Evolutionary conservation across 2,329 filamentous ascomycete species (phyloP).

Genomic region (Xylariaceae sp.): DNA sequence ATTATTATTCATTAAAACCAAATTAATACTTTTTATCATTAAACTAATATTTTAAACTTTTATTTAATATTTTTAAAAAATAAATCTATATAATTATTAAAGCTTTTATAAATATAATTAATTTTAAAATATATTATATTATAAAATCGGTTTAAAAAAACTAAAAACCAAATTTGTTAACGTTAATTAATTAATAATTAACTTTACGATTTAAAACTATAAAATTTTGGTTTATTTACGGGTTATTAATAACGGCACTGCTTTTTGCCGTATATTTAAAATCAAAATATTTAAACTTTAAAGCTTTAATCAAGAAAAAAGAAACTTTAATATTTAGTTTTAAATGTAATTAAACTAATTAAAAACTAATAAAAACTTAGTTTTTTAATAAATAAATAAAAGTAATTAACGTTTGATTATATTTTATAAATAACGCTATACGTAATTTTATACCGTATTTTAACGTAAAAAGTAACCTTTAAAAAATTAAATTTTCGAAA

Average conservation of each 20-base stretch:
- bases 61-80: too few relatives aligned
- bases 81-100: too few relatives aligned
- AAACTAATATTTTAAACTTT: too few relatives aligned
- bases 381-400: neutral
- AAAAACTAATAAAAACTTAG: neutral
- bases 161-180: neutral
- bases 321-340: neutral
- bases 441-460: too few relatives aligned
- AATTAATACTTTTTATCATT: too few relatives aligned
- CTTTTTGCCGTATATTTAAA: neutral
- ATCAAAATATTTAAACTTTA: neutral
- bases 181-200: neutral
- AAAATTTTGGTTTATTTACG: neutral
- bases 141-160: neutral
- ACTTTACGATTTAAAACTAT: neutral
- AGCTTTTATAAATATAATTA: too few relatives aligned
- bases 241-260: neutral
- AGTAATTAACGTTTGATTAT: neutral
- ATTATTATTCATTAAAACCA: too few relatives aligned
- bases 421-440: too few relatives aligned
- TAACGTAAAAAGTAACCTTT: too few relatives aligned
- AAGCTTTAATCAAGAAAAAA: neutral
- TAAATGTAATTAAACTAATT: neutral
- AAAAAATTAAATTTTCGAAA: too few relatives aligned
- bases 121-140: too few relatives aligned